Evolutionary conservation across 2,329 filamentous ascomycete genomes (phyloP).

Genomic region (Endoconidiophora polonica): DNA sequence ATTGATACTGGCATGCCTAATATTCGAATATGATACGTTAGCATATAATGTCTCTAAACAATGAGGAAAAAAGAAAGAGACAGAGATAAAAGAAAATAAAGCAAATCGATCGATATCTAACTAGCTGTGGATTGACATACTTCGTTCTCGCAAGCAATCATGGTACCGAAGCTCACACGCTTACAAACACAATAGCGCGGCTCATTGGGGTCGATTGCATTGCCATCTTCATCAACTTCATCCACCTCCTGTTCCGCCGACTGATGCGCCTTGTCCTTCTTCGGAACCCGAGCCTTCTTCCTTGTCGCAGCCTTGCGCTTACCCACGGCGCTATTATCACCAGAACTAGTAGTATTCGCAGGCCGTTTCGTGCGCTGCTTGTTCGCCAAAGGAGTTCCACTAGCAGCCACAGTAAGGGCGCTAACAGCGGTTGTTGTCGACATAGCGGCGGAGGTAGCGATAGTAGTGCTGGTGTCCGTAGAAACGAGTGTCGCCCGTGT

Average conservation of each 20-base stretch:
- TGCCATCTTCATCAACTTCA: constrained; percentile 51
- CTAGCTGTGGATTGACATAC: constrained; percentile 30
- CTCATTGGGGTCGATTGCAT: constrained; percentile 58
- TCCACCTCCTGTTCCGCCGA: constrained; percentile 32
- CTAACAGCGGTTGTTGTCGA: constrained; percentile 10
- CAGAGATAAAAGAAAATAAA: constrained; percentile 8
- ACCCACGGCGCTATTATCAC: constrained; percentile 50
- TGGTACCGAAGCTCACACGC: constrained; percentile 62
- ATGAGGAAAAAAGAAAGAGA: not conserved
- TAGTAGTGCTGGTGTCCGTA: constrained; percentile 18
- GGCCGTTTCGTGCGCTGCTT: constrained; percentile 50
- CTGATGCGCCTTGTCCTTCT: constrained; percentile 35
- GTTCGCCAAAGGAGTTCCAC: too few species aligned
- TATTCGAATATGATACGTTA: constrained; percentile 12
- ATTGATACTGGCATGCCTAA: constrained; percentile 59
- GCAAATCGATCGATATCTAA: not conserved
- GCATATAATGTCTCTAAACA: not conserved
- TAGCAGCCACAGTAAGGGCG: constrained; percentile 16
- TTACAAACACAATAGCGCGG: constrained; percentile 64
- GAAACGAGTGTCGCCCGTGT: constrained; percentile 39
- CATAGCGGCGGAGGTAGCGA: constrained; percentile 10
- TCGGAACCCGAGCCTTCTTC: constrained; percentile 39
- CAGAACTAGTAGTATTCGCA: constrained; percentile 44
- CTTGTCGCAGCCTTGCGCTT: constrained; percentile 53
- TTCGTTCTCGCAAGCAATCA: constrained; percentile 74